These are phyloP conservation scores for Quercus engelmannii DNA, from an alignment of 306 rosid species.

Conservation along the genomic window DNA sequence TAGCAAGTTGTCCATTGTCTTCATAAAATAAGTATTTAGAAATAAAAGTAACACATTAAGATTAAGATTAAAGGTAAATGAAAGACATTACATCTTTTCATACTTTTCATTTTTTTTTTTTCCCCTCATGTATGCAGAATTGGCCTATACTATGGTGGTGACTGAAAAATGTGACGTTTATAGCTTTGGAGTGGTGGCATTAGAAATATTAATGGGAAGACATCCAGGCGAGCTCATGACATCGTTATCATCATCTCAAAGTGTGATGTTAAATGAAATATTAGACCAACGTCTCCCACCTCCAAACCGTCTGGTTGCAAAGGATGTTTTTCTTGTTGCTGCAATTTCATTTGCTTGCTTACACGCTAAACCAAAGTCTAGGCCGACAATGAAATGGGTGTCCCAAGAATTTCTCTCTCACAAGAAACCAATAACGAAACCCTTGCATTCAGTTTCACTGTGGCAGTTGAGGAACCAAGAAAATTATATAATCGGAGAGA, in stretches of 20 bases:
- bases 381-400: conserved; percentile 23
- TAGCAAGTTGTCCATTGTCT: background rate
- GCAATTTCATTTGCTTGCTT: conserved; percentile 17
- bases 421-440: too few species aligned
- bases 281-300: conserved; percentile 3
- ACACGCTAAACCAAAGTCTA: background rate
- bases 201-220: conserved; percentile 22
- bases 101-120: too few species aligned
- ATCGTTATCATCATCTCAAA: background rate
- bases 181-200: conserved; percentile 18
- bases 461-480: too few species aligned
- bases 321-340: background rate
- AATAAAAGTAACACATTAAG: too few species aligned
- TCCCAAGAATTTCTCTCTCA: too few species aligned
- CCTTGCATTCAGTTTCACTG: too few species aligned
- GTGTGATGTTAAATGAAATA: background rate
- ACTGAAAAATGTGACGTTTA: conserved; percentile 22
- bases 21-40: background rate
- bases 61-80: background rate
- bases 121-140: background rate
- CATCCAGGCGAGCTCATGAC: background rate
- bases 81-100: background rate
- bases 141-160: background rate
- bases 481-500: too few species aligned
- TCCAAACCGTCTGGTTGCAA: background rate